These are phyloP conservation scores for Castanospermum australe DNA, from an alignment of 306 rosid genomes.

Conservation along the genomic window DNA sequence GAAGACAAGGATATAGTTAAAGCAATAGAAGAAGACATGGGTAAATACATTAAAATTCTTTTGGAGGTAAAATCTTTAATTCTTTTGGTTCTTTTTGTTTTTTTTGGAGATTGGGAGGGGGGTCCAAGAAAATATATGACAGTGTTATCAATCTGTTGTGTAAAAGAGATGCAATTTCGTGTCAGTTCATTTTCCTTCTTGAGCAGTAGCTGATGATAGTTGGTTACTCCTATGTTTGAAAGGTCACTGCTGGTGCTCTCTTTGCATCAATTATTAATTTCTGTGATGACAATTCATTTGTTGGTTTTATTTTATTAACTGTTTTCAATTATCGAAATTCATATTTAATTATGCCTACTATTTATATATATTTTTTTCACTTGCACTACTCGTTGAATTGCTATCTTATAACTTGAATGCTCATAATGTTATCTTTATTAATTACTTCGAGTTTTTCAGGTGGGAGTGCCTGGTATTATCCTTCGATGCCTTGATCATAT, in stretches of 20 bases:
- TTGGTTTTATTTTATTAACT: constrained; percentile 7
- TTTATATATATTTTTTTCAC: not conserved
- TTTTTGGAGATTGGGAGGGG: not conserved
- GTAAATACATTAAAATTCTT: constrained; percentile 74
- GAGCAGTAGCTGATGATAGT: constrained; percentile 18
- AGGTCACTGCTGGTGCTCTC: not conserved
- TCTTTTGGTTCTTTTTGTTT: not conserved
- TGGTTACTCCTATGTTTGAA: not conserved
- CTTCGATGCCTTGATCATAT: constrained; percentile 72
- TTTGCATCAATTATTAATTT: not conserved
- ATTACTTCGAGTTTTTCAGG: constrained; percentile 58
- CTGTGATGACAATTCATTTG: not conserved
- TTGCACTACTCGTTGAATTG: not conserved
- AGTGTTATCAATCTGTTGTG: not conserved
- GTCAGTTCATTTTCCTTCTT: constrained; percentile 5
- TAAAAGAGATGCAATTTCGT: not conserved
- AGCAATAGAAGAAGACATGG: constrained; percentile 87
- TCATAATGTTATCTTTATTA: constrained; percentile 25
- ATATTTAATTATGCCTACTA: not conserved
- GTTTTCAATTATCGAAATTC: not conserved
- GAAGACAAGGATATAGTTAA: constrained; percentile 78
- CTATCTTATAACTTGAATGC: not conserved
- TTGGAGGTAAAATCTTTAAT: constrained; percentile 61
- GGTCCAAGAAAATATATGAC: not conserved
- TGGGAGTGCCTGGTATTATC: constrained; percentile 71